Percentiles rank a stretch among this genome's conserved stretches.
Conservation (phyloP, 2,329 filamentous ascomycete genomes). For the Plectosphaerella sp. region DNA sequence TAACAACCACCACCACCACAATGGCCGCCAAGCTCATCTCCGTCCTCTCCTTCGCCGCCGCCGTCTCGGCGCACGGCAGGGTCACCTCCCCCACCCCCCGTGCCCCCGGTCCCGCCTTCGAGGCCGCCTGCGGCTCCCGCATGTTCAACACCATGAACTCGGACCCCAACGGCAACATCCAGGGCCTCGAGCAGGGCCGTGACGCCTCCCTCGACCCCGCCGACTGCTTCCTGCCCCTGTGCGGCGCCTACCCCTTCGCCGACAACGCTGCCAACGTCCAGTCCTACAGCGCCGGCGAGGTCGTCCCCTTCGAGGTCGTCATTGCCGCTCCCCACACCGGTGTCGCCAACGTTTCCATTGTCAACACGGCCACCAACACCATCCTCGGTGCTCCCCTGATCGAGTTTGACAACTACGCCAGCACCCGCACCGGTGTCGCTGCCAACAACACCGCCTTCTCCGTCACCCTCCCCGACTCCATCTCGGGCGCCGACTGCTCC, state of each 20-base stretch:
- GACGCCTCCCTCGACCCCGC: slow-evolving; percentile 15
- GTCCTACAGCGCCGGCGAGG: slow-evolving; percentile 24
- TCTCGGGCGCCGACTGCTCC: slow-evolving; percentile 37
- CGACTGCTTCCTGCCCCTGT: slow-evolving; percentile 30
- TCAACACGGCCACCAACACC: slow-evolving; percentile 1
- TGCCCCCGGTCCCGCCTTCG: slow-evolving; percentile 14
- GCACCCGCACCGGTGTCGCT: slow-evolving; percentile 11
- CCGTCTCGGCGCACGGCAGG: slow-evolving; percentile 16
- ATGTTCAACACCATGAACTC: slow-evolving; percentile 16
- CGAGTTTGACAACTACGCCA: slow-evolving; percentile 34
- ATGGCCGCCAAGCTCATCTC: slow-evolving; percentile 13
- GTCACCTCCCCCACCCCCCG: slow-evolving; percentile 12
- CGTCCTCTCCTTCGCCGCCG: slow-evolving; percentile 11
- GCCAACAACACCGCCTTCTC: slow-evolving; percentile 36
- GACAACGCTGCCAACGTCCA: slow-evolving; percentile 22
- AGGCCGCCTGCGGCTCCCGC: slow-evolving; percentile 15
- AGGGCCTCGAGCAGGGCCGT: slow-evolving; percentile 27
- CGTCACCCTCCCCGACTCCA: slow-evolving; percentile 47
- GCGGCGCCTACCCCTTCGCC: slow-evolving; percentile 24
- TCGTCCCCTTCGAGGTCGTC: slow-evolving; percentile 30
- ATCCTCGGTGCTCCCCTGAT: slow-evolving; percentile 15
- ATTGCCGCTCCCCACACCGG: slow-evolving; percentile 30
- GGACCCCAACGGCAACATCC: slow-evolving; percentile 32
- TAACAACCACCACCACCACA: not conserved
- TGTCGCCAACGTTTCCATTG: slow-evolving; percentile 32